Percentiles rank a stretch among this genome's conserved stretches.
Conservation (phyloP, 495 filamentous ascomycete genomes). For the Neurospora terricola region DNA sequence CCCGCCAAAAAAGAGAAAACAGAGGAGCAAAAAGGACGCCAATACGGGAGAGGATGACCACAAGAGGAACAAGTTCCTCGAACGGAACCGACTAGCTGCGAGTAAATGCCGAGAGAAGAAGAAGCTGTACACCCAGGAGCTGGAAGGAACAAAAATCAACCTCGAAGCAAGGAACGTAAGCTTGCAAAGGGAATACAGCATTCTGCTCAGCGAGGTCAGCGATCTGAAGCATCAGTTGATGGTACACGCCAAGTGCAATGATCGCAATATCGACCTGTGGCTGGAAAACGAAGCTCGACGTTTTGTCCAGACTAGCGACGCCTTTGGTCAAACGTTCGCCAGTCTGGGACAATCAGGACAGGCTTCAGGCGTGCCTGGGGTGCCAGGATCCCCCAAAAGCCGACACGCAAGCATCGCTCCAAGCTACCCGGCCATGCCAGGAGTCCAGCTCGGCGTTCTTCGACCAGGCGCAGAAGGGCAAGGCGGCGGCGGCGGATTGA, state of each 20-base stretch:
- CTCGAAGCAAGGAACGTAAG: slow-evolving; percentile 26
- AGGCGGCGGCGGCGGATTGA: neutral
- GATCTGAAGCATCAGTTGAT: slow-evolving; percentile 48
- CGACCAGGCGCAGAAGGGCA: neutral
- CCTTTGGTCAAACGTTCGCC: slow-evolving; percentile 22
- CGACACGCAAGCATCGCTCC: slow-evolving; percentile 16
- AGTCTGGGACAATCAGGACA: slow-evolving; percentile 6
- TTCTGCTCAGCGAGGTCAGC: slow-evolving; percentile 37
- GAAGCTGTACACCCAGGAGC: slow-evolving; percentile 58
- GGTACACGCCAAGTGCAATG: slow-evolving; percentile 49
- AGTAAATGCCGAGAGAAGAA: slow-evolving; percentile 85
- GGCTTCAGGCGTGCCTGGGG: neutral
- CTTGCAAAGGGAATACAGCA: slow-evolving; percentile 30
- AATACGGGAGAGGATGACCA: slow-evolving; percentile 11
- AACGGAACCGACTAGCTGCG: slow-evolving; percentile 74
- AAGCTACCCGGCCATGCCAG: slow-evolving; percentile 9
- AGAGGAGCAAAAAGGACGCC: slow-evolving; percentile 5
- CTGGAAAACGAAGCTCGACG: slow-evolving; percentile 34
- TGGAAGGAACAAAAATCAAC: slow-evolving; percentile 41
- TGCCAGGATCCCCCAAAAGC: slow-evolving; percentile 8
- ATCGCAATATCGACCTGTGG: slow-evolving; percentile 39
- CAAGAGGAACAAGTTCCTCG: slow-evolving; percentile 47
- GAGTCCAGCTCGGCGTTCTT: slow-evolving; percentile 8
- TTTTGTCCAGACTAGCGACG: slow-evolving; percentile 26
- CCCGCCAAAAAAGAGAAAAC: slow-evolving; percentile 10